Conservation (phyloP, 208 protist genomes). For the Acanthamoeba healyi region DNA sequence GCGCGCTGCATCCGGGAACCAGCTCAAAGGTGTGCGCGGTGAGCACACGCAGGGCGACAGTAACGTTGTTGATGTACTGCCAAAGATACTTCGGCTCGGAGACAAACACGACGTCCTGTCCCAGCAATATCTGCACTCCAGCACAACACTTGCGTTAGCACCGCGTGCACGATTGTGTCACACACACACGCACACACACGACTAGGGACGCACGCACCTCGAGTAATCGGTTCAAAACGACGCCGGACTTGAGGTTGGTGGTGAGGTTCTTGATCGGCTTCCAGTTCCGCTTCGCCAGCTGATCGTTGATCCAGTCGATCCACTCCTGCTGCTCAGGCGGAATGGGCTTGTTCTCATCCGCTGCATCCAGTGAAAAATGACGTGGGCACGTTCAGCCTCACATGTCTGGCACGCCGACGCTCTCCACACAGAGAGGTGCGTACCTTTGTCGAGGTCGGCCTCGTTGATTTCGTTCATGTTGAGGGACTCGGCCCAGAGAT, state of each 20-base stretch:
- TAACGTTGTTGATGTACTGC: slow-evolving; percentile 73
- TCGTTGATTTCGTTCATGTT: slow-evolving; percentile 69
- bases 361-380: no score
- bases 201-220: neutral
- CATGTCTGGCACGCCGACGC: no score
- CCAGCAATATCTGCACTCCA: neutral
- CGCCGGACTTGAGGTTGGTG: slow-evolving; percentile 29
- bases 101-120: neutral
- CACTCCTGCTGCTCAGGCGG: slow-evolving; percentile 54
- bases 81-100: slow-evolving; percentile 53
- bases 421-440: neutral
- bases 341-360: neutral
- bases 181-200: neutral
- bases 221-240: slow-evolving; percentile 11
- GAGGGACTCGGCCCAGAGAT: slow-evolving; percentile 57
- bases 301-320: slow-evolving; percentile 64
- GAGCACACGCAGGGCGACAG: slow-evolving; percentile 8
- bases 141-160: no score
- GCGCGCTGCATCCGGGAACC: slow-evolving; percentile 13
- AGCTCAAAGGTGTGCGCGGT: slow-evolving; percentile 42
- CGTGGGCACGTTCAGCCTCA: no score
- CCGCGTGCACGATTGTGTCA: no score
- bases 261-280: slow-evolving; percentile 66
- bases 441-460: slow-evolving; percentile 26
- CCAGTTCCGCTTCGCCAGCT: slow-evolving; percentile 16